A percentile compares a stretch with the other conserved stretches of the same genome.
Conservation (phyloP, 306 rosid genomes). For the Rubus parviflorus region DNA sequence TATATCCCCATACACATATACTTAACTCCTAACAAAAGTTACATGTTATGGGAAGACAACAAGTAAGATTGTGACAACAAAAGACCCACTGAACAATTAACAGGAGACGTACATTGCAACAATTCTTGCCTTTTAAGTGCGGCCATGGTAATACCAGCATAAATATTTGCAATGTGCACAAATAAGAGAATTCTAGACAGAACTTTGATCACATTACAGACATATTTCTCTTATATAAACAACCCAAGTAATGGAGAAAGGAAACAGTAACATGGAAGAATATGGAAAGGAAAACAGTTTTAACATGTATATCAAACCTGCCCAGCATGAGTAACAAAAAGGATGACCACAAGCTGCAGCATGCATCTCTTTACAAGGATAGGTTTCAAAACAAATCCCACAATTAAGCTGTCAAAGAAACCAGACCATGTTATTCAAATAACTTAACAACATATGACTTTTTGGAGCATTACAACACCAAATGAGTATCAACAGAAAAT, state of each 20-base stretch:
- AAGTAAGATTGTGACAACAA: background rate
- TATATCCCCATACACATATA: background rate
- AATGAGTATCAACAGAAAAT: background rate
- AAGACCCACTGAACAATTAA: background rate
- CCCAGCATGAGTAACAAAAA: slow-evolving; percentile 56
- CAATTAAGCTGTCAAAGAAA: slow-evolving; percentile 46
- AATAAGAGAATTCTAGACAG: background rate
- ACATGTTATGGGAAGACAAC: background rate
- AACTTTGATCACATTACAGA: background rate
- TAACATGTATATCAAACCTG: slow-evolving; percentile 37
- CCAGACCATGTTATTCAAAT: slow-evolving; percentile 15
- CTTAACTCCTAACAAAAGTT: background rate
- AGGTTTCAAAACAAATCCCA: slow-evolving; percentile 61
- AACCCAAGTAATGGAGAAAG: background rate
- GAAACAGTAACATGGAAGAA: background rate
- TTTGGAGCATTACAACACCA: background rate
- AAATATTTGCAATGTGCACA: background rate
- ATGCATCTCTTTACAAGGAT: slow-evolving; percentile 38
- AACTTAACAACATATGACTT: background rate
- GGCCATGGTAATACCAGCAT: background rate
- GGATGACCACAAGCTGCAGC: slow-evolving; percentile 60
- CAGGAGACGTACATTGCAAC: background rate
- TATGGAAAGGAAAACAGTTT: background rate
- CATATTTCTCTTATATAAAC: background rate
- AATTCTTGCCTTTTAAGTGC: background rate